phyloP scores from a whole-genome alignment of 2,329 filamentous ascomycete species.

The Fusarium nodosum region DNA sequence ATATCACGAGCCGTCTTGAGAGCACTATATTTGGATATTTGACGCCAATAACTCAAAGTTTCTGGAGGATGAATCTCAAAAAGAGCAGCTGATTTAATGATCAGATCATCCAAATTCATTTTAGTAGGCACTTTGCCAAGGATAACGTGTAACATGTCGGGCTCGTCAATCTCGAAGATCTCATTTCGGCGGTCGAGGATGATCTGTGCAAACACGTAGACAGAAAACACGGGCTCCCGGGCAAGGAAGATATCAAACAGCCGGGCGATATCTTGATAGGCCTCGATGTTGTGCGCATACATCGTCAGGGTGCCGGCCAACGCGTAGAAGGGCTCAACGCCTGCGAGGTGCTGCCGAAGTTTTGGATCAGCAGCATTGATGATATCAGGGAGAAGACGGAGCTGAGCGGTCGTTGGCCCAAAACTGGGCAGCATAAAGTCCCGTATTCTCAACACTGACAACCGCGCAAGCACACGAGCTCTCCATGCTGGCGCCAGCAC shows the following conservation, averaged over 20 bases:
- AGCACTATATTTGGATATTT: conserved; percentile 81
- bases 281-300: conserved; percentile 95
- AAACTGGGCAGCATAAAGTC: conserved; percentile 98
- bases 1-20: conserved; percentile 82
- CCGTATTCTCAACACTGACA: conserved; percentile 90
- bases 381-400: conserved; percentile 88
- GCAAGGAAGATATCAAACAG: conserved; percentile 94
- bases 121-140: conserved; percentile 88
- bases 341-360: conserved; percentile 81
- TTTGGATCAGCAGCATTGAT: conserved; percentile 78
- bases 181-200: conserved; percentile 84
- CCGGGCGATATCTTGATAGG: conserved; percentile 87
- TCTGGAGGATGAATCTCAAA: conserved; percentile 79
- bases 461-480: conserved; percentile 76
- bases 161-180: conserved; percentile 91
- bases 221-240: conserved; percentile 84
- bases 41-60: conserved; percentile 76
- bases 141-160: conserved; percentile 91
- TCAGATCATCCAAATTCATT: conserved; percentile 83
- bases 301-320: conserved; percentile 93
- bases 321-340: conserved; percentile 89
- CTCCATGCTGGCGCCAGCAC: conserved; percentile 78
- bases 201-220: conserved; percentile 94
- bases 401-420: conserved; percentile 82
- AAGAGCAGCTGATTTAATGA: conserved; percentile 74